Evolutionary conservation across 1,139 yeast genomes (phyloP), one percentile per base, ranked within the genome.

Genomic region (Candida frijolesensis): DNA sequence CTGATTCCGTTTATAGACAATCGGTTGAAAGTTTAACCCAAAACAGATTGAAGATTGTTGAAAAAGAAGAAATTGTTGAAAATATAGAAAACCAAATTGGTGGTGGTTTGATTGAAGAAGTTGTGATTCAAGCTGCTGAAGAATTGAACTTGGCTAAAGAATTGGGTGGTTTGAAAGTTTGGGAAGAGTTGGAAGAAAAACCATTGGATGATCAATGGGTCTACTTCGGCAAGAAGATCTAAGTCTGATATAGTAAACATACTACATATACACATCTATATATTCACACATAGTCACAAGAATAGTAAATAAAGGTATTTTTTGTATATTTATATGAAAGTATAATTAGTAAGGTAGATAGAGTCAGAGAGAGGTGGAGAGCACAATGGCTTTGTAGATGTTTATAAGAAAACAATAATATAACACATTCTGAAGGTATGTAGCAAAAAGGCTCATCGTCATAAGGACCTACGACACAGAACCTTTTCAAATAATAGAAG

Each of bases 51-150:
- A 71, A 77, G 50, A 74, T 87, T 49, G 96, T 89, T 19, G 84
- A 87, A 65, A 63, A 70, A 38, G 79, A 81, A 54, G 90, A 85
- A 58, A 82, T 84, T 53, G 72, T 79, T 45, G 88, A 82, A 63
- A 81, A 78, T 59, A 87, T 89, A 61, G 96, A 89, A 72, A 71
- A 74, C 56, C 74, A 84, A 66, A 86, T 89, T 57, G 96, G 96
- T 16, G 83, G 86, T 57, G 96, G 96, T 1, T 80, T 89, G 59
- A 85, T 89, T 57, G 96, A 89, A 71, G 96, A 89, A 73, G 72
- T 89, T 51, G 68, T 89, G 52, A 76, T 88, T 54, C 96, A 89
- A 72, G 96, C 96, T 14, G 82, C 85, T 59, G 96, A 89, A 54
- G 96, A 90, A 71, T 80, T 83, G 60, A 79, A 75, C 47, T 78